Evolutionary conservation across 768 basidiomycete genomes (phyloP), one percentile per base, ranked within the genome.

Genomic region (Mycena belliarum): DNA sequence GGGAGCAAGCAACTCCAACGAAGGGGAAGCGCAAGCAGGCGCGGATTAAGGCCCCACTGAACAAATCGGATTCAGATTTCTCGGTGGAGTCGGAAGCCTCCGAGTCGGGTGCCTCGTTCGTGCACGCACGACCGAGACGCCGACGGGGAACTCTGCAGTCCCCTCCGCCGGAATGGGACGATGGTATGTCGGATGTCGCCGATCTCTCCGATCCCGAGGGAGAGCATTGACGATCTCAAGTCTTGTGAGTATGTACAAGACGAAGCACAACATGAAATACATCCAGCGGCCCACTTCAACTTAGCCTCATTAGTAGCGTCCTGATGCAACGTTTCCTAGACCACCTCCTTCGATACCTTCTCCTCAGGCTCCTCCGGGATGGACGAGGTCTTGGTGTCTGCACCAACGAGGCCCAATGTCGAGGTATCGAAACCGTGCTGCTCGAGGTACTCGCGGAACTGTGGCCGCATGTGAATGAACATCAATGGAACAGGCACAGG

Each of bases 361-460:
- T 63, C 57, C 42, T 59, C 58, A 29, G 57, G 48, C 3, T 63
- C 58, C 43, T 59, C 61, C n/a, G 49, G 57, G 28, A 53, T 26
- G 16, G 58, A 54, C 20, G 43, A 41, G 6, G 28, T 38, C 18
- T 32, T n/a, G 0, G 50, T 52, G n/a, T n/a, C n/a, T n/a, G n/a
- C 55, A 18, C 51, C 60, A 26, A 10, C n/a, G 24, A 84, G 71
- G 52, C 91, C 92, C 89, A 93, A 89, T 45, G 73, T 75, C 9
- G 82, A 77, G 33, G 86, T 88, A 69, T 95, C 93, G 66, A 85
- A 95, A 9, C 93, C 93, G 66, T 93, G 71, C 10, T 73, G 80
- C 66, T 85, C 86, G 53, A 97, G 80, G 70, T 95, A 95, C 62
- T 80, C 80, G 52, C 91, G 89, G 85, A 95, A 95, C 82, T 88